Base-by-base conservation (phyloP, 495 filamentous ascomycete species). In the Pyronema domesticum region DNA sequence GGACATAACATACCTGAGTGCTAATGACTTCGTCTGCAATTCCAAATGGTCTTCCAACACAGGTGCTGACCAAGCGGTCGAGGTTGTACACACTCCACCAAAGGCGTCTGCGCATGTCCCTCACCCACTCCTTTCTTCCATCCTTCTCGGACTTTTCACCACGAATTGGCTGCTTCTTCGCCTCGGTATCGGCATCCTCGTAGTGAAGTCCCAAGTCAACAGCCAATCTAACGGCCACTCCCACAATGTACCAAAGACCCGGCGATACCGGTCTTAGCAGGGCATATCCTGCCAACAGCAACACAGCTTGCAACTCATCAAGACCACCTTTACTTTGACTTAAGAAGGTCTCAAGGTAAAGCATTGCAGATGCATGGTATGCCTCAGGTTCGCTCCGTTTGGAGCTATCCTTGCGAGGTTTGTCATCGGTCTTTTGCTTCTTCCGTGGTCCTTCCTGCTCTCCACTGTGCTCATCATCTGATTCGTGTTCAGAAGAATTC, bases 41-140 rank as follows among this genome's bases (percentile, higher is more conserved):
- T 30, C 89, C 88, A 63, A 95, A 94, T 11, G 89, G 89, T 37
- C 89, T 75, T 42, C 89, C 89, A 37, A 95, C 89, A 57, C 89
- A 95, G 13, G 86, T 85, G 57, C 82, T 83, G 49, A 95, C 89
- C 17, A 96, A 79, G 30, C 89, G 79, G 65, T 96, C 89, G 57
- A 95, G 83, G 34, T 85, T 88, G 65, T 96, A 96, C 1, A 86
- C 85, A 69, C 86, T 94, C 89, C 89, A 96, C 87, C 89, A 96
- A 15, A 96, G 71, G 30, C 89, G 77, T 55, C 89, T 76, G 46
- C 89, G 79, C 37, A 94, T 72, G 65, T 96, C 89, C 18, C 89
- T 81, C 17, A 85, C 73, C 76, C 86, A 96, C 71, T 94, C 80
- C 46, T 85, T 74, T 13, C 84, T 77, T 13, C 89, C 89, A 49